These are phyloP conservation scores for Marasmius tenuissimus DNA, from an alignment of 1,284 basidiomycete species.

Conservation along the genomic window DNA sequence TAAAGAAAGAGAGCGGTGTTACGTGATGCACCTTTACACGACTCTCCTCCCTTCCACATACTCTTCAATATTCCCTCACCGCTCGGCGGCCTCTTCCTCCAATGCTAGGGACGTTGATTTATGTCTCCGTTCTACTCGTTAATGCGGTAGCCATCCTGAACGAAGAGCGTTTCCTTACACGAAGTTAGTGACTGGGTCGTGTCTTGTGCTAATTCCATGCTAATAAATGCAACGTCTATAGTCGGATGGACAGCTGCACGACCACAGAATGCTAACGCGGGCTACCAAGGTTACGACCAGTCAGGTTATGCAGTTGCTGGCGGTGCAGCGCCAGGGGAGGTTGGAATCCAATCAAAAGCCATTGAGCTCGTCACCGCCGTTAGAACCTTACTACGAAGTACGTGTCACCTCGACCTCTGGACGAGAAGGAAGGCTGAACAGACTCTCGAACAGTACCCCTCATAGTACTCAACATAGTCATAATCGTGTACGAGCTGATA, in stretches of 20 bases:
- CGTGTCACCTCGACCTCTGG: constrained; percentile 20
- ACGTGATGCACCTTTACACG: background rate
- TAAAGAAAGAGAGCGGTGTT: background rate
- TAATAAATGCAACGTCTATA: constrained; percentile 32
- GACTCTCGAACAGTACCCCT: constrained; percentile 12
- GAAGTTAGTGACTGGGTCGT: constrained; percentile 61
- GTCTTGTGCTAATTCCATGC: constrained; percentile 6
- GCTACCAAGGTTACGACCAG: constrained; percentile 70
- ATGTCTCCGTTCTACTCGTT: constrained; percentile 79
- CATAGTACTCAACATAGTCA: constrained; percentile 14
- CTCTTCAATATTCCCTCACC: constrained; percentile 8
- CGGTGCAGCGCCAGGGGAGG: constrained; percentile 51
- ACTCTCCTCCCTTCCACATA: constrained; percentile 10
- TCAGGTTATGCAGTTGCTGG: constrained; percentile 40
- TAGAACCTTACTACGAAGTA: constrained; percentile 93
- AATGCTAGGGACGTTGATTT: constrained; percentile 68
- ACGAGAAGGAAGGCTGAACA: background rate
- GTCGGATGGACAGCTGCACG: constrained; percentile 91
- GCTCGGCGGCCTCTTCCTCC: constrained; percentile 12
- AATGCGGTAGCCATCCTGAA: constrained; percentile 94
- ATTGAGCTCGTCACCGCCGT: constrained; percentile 94
- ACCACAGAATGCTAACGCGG: constrained; percentile 51
- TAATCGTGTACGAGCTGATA: constrained; percentile 16
- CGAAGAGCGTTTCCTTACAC: constrained; percentile 92
- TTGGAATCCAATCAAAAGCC: constrained; percentile 81